Evolutionary conservation across 768 basidiomycete genomes (phyloP).

Genomic region (Terana coerulea): DNA sequence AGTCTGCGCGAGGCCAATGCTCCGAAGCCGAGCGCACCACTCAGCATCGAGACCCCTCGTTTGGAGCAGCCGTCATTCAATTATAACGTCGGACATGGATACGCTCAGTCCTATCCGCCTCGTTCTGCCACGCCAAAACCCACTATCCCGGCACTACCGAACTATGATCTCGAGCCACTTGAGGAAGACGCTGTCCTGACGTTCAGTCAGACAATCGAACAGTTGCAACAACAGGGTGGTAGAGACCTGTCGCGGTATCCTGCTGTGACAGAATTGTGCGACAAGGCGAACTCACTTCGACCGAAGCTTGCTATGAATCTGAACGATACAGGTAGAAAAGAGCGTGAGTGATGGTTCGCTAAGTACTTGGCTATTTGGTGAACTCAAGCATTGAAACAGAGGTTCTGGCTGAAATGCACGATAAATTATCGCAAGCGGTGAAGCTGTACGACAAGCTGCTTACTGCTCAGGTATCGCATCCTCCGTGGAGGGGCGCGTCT

Average conservation of each 20-base stretch:
- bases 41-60: conserved; percentile 49
- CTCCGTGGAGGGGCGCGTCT: conserved; percentile 48
- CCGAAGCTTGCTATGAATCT: conserved; percentile 82
- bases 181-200: conserved; percentile 87
- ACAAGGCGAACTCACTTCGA: conserved; percentile 72
- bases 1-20: conserved; percentile 83
- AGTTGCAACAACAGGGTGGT: conserved; percentile 74
- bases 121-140: conserved; percentile 37
- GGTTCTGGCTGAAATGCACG: conserved; percentile 89
- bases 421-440: conserved; percentile 88
- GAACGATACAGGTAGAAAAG: conserved; percentile 83
- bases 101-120: conserved; percentile 45
- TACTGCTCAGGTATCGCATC: conserved; percentile 76
- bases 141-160: conserved; percentile 54
- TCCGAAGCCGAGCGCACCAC: conserved; percentile 75
- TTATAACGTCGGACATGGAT: conserved; percentile 27
- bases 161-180: conserved; percentile 74
- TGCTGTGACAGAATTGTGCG: conserved; percentile 79
- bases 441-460: conserved; percentile 87
- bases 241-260: conserved; percentile 78
- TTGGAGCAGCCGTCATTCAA: conserved; percentile 39
- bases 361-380: background rate
- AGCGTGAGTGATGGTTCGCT: conserved; percentile 49
- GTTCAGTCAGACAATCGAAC: conserved; percentile 88
- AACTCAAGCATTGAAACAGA: conserved; percentile 41